Conservation (phyloP, 2,329 filamentous ascomycete genomes). For the Diaporthe sp. region DNA sequence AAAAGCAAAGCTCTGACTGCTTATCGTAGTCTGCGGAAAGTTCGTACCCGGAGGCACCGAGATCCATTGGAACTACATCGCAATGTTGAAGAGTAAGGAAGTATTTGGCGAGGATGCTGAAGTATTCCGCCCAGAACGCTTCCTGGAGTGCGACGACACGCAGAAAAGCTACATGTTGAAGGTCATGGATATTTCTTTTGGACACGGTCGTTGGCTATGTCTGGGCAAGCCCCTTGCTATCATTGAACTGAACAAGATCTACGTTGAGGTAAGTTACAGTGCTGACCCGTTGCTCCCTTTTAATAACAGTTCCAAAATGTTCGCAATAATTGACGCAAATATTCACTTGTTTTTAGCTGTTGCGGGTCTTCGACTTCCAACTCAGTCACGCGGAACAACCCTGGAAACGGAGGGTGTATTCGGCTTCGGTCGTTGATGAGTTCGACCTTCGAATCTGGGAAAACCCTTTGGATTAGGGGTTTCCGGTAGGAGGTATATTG, state of each 20-base stretch:
- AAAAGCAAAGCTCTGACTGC: background rate
- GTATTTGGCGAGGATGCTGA: conserved; percentile 46
- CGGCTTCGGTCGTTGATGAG: background rate
- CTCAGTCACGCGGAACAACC: background rate
- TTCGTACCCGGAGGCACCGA: conserved; percentile 48
- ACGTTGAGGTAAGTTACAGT: conserved; percentile 42
- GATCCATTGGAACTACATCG: conserved; percentile 46
- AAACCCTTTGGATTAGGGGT: background rate
- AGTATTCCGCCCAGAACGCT: conserved; percentile 53
- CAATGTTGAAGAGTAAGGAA: conserved; percentile 42
- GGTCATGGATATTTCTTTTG: conserved; percentile 50
- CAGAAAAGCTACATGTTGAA: conserved; percentile 44
- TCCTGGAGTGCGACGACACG: conserved; percentile 47
- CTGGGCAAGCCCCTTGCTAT: conserved; percentile 52
- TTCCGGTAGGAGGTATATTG: background rate
- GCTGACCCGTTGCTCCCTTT: too few relatives aligned
- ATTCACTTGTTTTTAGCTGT: background rate
- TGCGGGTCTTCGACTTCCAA: conserved; percentile 28
- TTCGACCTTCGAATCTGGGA: conserved; percentile 13
- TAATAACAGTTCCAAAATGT: too few relatives aligned
- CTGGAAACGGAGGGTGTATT: background rate
- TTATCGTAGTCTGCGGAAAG: conserved; percentile 35
- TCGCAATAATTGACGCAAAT: background rate
- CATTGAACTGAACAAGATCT: conserved; percentile 53
- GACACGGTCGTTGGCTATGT: conserved; percentile 49